These are phyloP conservation scores for Colletotrichum higginsianum DNA, from an alignment of 2,329 filamentous ascomycete genomes.

Conservation along the genomic window DNA sequence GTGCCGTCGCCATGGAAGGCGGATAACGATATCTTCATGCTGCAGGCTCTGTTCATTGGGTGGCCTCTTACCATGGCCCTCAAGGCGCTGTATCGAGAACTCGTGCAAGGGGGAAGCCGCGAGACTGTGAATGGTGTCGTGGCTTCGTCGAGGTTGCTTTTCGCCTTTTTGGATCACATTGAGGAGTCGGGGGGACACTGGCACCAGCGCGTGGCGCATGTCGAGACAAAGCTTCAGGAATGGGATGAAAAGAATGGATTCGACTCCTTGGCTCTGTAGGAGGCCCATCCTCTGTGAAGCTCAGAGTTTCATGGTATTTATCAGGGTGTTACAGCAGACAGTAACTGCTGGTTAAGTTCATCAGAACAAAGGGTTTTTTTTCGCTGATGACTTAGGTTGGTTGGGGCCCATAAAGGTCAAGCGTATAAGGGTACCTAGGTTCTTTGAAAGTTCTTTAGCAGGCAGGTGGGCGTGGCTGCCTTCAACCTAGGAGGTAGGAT, in stretches of 20 bases:
- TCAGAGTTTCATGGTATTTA: no score
- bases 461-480: no score
- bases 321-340: no score
- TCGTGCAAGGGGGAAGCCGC: not conserved
- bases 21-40: conserved; percentile 33
- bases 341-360: no score
- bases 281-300: no score
- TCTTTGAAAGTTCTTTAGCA: no score
- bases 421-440: no score
- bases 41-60: conserved; percentile 37
- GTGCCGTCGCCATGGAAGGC: conserved; percentile 20
- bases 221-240: conserved; percentile 29
- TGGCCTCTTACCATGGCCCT: conserved; percentile 42
- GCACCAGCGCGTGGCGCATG: conserved; percentile 26
- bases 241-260: conserved; percentile 21
- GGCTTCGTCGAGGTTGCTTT: not conserved
- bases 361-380: no score
- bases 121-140: not conserved
- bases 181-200: conserved; percentile 21
- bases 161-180: not conserved
- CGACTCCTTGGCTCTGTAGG: not conserved
- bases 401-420: no score
- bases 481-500: no score
- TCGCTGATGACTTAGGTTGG: no score
- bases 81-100: conserved; percentile 49